Percentiles rank a stretch among this genome's conserved stretches.
phyloP scores from a whole-genome alignment of 78 protist species.

The Monocercomonoides exilis region DNA sequence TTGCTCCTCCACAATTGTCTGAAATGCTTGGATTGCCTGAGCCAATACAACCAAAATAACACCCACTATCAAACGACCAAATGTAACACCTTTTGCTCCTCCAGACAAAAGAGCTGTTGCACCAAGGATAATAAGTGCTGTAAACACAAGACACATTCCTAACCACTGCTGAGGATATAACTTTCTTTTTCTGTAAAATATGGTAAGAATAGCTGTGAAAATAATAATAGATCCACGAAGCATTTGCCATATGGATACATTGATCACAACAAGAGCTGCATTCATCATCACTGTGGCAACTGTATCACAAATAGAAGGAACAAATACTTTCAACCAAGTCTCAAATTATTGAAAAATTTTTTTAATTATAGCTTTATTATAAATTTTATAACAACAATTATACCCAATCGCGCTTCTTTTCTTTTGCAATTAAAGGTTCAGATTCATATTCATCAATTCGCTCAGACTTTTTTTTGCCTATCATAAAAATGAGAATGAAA shows the following conservation, averaged over 20 bases:
- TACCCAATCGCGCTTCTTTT: not conserved
- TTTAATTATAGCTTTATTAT: not conserved
- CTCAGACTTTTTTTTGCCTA: not conserved
- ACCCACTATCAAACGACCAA: not conserved
- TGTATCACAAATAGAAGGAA: not conserved
- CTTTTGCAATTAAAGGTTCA: not conserved
- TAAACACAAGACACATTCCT: not conserved
- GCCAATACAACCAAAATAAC: not conserved
- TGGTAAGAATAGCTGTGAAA: conserved; percentile 2
- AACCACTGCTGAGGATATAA: not conserved
- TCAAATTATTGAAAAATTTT: not conserved
- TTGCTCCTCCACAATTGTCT: not conserved
- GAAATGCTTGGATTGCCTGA: not conserved
- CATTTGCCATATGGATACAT: not conserved
- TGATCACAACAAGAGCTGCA: not conserved
- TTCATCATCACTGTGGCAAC: not conserved
- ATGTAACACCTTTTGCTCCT: not conserved
- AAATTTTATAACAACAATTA: not conserved
- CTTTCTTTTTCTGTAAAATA: not conserved
- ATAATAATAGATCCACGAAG: conserved; percentile 10
- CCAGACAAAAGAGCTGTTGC: not conserved
- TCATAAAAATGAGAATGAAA: not conserved
- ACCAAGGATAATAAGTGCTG: conserved; percentile 2
- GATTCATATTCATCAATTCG: not conserved
- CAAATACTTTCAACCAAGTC: not conserved